These are phyloP conservation scores for Sporisorium scitamineum DNA, from an alignment of 1,284 basidiomycete species.

Conservation along the genomic window DNA sequence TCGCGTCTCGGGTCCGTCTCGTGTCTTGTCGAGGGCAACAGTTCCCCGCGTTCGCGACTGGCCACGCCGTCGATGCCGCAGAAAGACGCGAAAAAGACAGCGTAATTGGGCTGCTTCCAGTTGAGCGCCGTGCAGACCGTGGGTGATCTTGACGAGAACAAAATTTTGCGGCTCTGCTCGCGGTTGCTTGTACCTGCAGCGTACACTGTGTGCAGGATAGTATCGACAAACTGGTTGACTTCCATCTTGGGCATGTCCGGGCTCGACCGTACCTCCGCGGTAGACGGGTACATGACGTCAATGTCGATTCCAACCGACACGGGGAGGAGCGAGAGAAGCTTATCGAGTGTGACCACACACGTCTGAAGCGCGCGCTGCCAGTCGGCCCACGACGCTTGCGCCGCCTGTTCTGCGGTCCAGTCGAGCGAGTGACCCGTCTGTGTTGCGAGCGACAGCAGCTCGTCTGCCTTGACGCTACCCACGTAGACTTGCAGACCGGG, in stretches of 20 bases:
- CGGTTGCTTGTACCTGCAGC: constrained; percentile 58
- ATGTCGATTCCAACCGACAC: constrained; percentile 62
- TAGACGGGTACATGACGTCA: constrained; percentile 64
- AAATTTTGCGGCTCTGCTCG: constrained; percentile 61
- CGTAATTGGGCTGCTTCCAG: constrained; percentile 99
- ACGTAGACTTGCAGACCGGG: constrained; percentile 81
- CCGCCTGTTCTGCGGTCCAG: constrained; percentile 25
- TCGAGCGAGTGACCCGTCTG: constrained; percentile 37
- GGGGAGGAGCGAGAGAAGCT: constrained; percentile 59
- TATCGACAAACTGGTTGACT: constrained; percentile 66
- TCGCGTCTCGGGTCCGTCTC: constrained; percentile 74
- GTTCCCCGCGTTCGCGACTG: constrained; percentile 19
- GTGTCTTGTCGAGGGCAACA: constrained; percentile 70
- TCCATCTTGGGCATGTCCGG: constrained; percentile 61
- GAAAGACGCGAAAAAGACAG: constrained; percentile 91
- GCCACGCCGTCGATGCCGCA: constrained; percentile 77
- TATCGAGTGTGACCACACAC: constrained; percentile 55
- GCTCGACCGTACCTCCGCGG: constrained; percentile 58
- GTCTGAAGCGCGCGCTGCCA: constrained; percentile 55
- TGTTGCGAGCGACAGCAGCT: constrained; percentile 80
- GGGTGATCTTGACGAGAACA: constrained; percentile 64
- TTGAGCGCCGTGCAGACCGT: constrained; percentile 79
- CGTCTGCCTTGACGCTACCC: constrained; percentile 81
- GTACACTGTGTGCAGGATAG: constrained; percentile 67
- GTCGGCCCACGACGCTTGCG: constrained; percentile 42